Conservation (phyloP, 805 yeast genomes). For the Geotrichum ghanense region DNA sequence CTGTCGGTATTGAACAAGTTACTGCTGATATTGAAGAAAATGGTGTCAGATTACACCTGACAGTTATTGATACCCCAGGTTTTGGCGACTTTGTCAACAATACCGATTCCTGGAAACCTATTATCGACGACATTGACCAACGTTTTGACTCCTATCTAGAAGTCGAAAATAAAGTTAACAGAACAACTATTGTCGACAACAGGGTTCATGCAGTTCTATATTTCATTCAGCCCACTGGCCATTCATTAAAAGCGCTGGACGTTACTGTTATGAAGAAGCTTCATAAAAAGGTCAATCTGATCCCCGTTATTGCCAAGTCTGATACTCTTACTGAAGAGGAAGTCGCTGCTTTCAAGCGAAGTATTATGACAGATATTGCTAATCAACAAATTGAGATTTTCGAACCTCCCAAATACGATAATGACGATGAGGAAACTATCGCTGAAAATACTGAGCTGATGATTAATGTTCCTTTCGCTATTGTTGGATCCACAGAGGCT, state of each 20-base stretch:
- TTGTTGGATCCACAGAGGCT: constrained; percentile 78
- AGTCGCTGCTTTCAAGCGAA: constrained; percentile 58
- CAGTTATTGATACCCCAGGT: constrained; percentile 84
- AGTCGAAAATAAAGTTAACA: constrained; percentile 71
- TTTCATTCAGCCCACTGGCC: constrained; percentile 96
- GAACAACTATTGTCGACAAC: constrained; percentile 61
- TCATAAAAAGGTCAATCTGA: constrained; percentile 83
- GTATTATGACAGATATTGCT: constrained; percentile 66
- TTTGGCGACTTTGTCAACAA: constrained; percentile 87
- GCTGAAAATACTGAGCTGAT: constrained; percentile 55
- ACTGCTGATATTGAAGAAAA: constrained; percentile 79
- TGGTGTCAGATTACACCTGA: constrained; percentile 76
- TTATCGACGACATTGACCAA: constrained; percentile 75
- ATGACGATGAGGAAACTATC: constrained; percentile 76
- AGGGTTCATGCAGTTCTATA: constrained; percentile 89
- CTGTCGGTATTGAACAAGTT: constrained; percentile 48
- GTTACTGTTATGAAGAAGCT: constrained; percentile 77
- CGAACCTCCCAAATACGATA: constrained; percentile 64
- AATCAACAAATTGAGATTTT: constrained; percentile 67
- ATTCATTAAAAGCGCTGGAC: constrained; percentile 79
- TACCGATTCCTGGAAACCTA: constrained; percentile 75
- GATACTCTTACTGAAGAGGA: constrained; percentile 89
- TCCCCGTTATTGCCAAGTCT: constrained; percentile 90
- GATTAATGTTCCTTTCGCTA: constrained; percentile 78
- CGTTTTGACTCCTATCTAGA: constrained; percentile 86